Conservation (phyloP, 1,284 basidiomycete species). For the Cutaneotrichosporon cyanovorans region DNA sequence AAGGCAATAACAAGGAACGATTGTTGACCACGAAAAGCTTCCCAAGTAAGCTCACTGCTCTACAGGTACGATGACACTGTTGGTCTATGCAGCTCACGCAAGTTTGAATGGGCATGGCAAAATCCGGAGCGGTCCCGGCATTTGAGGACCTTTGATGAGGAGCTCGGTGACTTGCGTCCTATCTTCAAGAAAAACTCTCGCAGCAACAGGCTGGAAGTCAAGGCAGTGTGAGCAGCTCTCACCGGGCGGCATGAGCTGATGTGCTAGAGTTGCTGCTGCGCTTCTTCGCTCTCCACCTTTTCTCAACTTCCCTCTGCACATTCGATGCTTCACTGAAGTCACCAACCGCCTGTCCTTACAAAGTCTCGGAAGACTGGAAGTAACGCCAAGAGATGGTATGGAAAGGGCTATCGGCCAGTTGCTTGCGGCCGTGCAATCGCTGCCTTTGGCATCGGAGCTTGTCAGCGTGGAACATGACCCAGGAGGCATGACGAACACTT, state of each 20-base stretch:
- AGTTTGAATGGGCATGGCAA: conserved; percentile 93
- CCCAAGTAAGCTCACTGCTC: conserved; percentile 71
- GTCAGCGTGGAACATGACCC: neutral
- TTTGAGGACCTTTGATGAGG: conserved; percentile 24
- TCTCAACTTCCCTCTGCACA: conserved; percentile 31
- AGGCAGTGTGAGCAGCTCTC: conserved; percentile 34
- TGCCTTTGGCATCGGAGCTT: neutral
- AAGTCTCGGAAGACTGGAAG: too few species aligned
- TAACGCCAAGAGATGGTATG: conserved; percentile 14
- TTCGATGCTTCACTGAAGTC: conserved; percentile 61
- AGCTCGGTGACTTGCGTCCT: conserved; percentile 1
- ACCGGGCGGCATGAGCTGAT: neutral
- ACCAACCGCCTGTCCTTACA: neutral
- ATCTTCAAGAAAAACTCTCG: conserved; percentile 36
- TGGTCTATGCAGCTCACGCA: too few species aligned
- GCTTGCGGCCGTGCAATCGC: neutral
- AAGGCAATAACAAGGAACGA: neutral
- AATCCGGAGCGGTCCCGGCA: conserved; percentile 53
- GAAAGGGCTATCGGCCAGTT: neutral
- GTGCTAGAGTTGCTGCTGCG: conserved; percentile 31
- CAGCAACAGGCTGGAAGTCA: conserved; percentile 34
- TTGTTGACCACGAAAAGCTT: conserved; percentile 50
- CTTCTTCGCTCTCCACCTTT: conserved; percentile 25
- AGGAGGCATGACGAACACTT: conserved; percentile 15
- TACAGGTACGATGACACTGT: conserved; percentile 48